Evolutionary conservation across 768 basidiomycete species (phyloP).

Genomic region (Phanerochaete carnosa): DNA sequence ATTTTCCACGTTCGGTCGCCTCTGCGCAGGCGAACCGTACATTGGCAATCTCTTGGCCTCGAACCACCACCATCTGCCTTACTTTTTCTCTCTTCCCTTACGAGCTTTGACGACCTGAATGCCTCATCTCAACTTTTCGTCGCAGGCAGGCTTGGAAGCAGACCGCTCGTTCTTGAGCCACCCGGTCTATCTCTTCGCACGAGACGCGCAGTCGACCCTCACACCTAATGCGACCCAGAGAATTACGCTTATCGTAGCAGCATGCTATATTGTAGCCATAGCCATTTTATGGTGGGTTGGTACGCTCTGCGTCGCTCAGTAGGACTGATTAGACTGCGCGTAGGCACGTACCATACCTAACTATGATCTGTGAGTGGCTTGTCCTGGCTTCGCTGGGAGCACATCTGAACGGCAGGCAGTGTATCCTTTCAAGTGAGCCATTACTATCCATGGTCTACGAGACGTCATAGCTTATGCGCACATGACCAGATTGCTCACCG

Average conservation of each 20-base stretch:
- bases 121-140: not conserved
- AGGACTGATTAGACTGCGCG: not conserved
- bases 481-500: slow-evolving; percentile 63
- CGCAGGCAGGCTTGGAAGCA: not conserved
- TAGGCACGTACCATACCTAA: slow-evolving; percentile 79
- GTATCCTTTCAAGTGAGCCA: slow-evolving; percentile 91
- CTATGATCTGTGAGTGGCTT: slow-evolving; percentile 60
- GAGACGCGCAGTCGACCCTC: slow-evolving; percentile 30
- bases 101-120: slow-evolving; percentile 10
- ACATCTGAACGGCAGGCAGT: slow-evolving; percentile 39
- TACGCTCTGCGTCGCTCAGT: not conserved
- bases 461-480: not conserved
- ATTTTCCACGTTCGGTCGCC: not conserved
- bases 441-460: slow-evolving; percentile 10
- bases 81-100: not conserved
- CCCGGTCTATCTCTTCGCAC: slow-evolving; percentile 19
- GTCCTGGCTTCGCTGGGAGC: not conserved
- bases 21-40: not conserved
- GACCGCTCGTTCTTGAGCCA: slow-evolving; percentile 17
- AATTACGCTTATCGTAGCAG: slow-evolving; percentile 78
- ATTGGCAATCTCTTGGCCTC: not conserved
- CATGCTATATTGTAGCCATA: slow-evolving; percentile 68
- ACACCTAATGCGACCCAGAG: slow-evolving; percentile 72
- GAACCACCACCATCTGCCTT: slow-evolving; percentile 3
- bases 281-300: slow-evolving; percentile 71